These are phyloP conservation scores for Mariannaea sp. DNA, from an alignment of 2,329 filamentous ascomycete genomes.

Conservation along the genomic window DNA sequence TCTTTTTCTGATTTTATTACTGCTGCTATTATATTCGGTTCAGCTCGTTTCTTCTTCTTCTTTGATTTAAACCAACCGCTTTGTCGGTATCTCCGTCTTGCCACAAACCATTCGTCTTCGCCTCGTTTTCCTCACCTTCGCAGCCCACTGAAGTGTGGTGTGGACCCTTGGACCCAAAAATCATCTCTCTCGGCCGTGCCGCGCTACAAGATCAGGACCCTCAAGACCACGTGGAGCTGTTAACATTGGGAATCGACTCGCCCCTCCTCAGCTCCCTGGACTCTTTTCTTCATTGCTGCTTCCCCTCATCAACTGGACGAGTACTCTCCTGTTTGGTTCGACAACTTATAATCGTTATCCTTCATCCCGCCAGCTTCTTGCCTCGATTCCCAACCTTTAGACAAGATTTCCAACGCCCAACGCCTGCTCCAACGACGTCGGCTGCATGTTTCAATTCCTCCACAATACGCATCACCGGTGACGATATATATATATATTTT, in stretches of 20 bases:
- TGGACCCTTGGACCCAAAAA: slow-evolving; percentile 28
- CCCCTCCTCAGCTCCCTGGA: slow-evolving; percentile 18
- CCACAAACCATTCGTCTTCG: background rate
- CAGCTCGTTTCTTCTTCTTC: slow-evolving; percentile 8
- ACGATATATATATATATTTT: no score
- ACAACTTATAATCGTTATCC: slow-evolving; percentile 15
- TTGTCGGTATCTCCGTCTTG: slow-evolving; percentile 24
- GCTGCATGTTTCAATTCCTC: slow-evolving; percentile 20
- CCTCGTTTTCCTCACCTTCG: slow-evolving; percentile 22
- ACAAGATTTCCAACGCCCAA: background rate
- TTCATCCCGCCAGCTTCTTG: background rate
- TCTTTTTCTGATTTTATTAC: slow-evolving; percentile 9
- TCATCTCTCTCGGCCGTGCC: slow-evolving; percentile 20
- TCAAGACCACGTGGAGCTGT: slow-evolving; percentile 33
- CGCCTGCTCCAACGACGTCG: slow-evolving; percentile 3
- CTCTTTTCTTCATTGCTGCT: slow-evolving; percentile 16
- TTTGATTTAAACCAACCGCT: no score
- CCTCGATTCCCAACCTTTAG: background rate
- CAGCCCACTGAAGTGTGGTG: slow-evolving; percentile 15
- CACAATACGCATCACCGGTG: slow-evolving; percentile 15
- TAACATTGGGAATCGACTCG: slow-evolving; percentile 27
- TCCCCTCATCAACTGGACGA: slow-evolving; percentile 7
- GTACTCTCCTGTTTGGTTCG: slow-evolving; percentile 18
- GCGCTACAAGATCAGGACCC: slow-evolving; percentile 26
- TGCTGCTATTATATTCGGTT: slow-evolving; percentile 21